Conservation (phyloP, 768 basidiomycete genomes). For the Lactarius quietus region DNA sequence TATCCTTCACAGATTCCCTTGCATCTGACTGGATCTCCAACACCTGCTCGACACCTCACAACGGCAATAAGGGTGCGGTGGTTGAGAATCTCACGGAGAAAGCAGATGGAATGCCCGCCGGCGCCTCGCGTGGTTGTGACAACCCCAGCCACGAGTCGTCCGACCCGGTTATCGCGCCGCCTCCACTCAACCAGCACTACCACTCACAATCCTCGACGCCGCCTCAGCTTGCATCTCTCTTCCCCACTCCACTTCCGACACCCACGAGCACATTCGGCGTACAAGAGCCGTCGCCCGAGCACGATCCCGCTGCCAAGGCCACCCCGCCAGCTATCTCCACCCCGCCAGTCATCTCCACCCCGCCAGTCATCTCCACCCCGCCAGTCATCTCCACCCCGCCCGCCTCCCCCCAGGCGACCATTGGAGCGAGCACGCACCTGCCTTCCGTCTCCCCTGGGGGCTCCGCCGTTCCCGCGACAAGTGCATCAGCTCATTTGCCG, state of each 20-base stretch:
- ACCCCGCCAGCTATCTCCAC: constrained; percentile 1
- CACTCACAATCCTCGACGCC: constrained; percentile 10
- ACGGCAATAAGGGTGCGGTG: no score
- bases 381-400: constrained; percentile 18
- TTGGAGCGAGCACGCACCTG: constrained; percentile 7
- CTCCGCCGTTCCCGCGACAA: not conserved
- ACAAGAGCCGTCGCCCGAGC: constrained; percentile 4
- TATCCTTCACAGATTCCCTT: no score
- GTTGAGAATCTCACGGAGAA: no score
- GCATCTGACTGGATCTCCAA: no score
- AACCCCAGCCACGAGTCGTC: no score
- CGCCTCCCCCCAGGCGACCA: not conserved
- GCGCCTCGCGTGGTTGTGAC: no score
- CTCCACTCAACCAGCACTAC: constrained; percentile 14
- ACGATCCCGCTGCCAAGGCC: not conserved
- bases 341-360: constrained; percentile 16
- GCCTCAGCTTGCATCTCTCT: not conserved
- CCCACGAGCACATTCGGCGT: constrained; percentile 1
- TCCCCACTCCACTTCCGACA: constrained; percentile 7
- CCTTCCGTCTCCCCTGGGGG: constrained; percentile 14
- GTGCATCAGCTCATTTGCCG: not conserved
- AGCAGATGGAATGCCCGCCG: no score
- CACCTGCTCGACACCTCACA: no score
- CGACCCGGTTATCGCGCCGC: no score
- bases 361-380: constrained; percentile 15